These are phyloP conservation scores for Phaeotremella skinneri DNA, from an alignment of 768 basidiomycete species.

Conservation along the genomic window DNA sequence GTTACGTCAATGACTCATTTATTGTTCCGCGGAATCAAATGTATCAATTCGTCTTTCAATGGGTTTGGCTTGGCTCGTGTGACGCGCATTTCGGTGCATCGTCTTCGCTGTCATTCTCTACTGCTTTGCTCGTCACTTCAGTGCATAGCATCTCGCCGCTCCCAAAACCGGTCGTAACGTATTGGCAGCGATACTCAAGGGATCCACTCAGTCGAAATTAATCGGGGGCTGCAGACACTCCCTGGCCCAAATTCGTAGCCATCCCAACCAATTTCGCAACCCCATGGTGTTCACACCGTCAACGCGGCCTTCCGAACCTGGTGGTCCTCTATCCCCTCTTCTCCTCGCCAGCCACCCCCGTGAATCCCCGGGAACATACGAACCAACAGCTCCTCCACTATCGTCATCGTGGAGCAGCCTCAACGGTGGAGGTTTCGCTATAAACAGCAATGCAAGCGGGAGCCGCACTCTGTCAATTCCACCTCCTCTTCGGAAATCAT, in stretches of 20 bases:
- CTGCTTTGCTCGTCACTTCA: too few species aligned
- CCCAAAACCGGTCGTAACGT: too few species aligned
- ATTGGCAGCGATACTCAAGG: too few species aligned
- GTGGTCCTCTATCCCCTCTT: conserved; percentile 18
- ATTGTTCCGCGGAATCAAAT: background rate
- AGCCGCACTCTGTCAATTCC: conserved; percentile 8
- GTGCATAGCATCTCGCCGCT: too few species aligned
- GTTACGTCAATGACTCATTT: background rate
- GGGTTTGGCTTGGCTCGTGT: too few species aligned
- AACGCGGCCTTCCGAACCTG: conserved; percentile 9
- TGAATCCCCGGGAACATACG: background rate
- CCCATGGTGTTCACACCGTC: conserved; percentile 24
- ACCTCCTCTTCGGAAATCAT: conserved; percentile 34
- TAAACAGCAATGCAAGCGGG: conserved; percentile 3
- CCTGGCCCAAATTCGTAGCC: background rate
- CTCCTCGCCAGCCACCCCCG: conserved; percentile 2
- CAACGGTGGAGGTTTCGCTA: conserved; percentile 11
- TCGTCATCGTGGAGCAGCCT: background rate
- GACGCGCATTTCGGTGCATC: background rate
- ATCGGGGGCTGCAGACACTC: too few species aligned
- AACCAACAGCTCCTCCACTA: background rate
- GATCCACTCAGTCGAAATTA: too few species aligned
- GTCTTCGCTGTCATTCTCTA: background rate
- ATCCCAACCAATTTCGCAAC: too few species aligned
- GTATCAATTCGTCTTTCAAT: background rate